phyloP scores from a whole-genome alignment of 768 basidiomycete species.

The Cubamyces sp. region DNA sequence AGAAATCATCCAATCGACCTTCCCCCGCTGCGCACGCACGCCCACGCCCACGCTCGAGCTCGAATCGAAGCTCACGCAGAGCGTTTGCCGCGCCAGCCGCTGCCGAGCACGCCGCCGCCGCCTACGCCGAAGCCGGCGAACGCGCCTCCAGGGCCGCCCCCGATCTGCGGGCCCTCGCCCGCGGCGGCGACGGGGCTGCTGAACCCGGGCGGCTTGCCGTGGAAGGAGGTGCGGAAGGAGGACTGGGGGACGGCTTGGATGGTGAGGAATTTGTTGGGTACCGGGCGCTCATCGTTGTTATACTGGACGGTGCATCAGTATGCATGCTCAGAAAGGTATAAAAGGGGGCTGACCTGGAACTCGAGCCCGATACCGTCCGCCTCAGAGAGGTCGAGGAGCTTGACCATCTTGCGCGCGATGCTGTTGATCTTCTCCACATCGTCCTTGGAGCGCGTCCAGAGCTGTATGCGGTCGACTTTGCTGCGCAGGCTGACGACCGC shows the following conservation, averaged over 20 bases:
- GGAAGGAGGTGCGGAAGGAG: constrained; percentile 71
- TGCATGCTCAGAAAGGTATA: background rate
- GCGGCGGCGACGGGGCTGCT: constrained; percentile 35
- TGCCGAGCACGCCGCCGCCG: constrained; percentile 40
- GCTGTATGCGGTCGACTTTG: constrained; percentile 88
- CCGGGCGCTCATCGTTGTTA: constrained; percentile 86
- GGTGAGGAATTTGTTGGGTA: constrained; percentile 79
- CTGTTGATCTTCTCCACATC: constrained; percentile 84
- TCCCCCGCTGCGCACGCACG: no score
- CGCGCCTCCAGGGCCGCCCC: constrained; percentile 42
- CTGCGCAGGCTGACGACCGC: constrained; percentile 86
- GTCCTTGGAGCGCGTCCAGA: constrained; percentile 88
- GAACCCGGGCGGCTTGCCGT: constrained; percentile 37
- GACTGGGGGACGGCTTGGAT: constrained; percentile 73
- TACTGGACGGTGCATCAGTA: constrained; percentile 48
- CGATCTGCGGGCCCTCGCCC: constrained; percentile 34
- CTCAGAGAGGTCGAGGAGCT: constrained; percentile 82
- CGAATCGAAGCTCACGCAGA: constrained; percentile 1
- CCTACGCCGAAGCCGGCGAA: constrained; percentile 55
- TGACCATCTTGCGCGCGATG: constrained; percentile 82
- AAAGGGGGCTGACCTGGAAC: constrained; percentile 69
- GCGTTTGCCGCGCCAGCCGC: constrained; percentile 35
- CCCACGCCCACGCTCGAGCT: background rate
- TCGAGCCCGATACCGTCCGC: constrained; percentile 85
- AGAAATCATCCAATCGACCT: no score